Percentiles rank a stretch among this genome's conserved stretches.
These are phyloP conservation scores for Pyrenochaeta sp. DNA, from an alignment of 2,329 filamentous ascomycete genomes.

Conservation along the genomic window DNA sequence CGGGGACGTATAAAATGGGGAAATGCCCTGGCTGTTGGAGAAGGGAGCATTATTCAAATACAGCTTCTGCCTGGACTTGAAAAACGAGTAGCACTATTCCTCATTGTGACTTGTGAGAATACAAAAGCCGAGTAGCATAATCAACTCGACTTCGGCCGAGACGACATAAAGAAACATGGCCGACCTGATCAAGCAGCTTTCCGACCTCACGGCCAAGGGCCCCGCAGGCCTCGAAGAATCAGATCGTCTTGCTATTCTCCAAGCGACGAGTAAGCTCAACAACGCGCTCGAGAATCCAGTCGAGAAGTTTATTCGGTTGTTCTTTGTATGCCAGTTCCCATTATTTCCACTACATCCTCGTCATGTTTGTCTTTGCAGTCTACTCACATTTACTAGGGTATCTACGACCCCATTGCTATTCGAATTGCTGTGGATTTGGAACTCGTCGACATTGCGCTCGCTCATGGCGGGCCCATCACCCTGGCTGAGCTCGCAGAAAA, in stretches of 20 bases:
- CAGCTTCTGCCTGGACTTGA: too few species aligned
- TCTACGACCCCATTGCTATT: conserved; percentile 15
- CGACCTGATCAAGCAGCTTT: conserved; percentile 2
- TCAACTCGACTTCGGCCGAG: too few species aligned
- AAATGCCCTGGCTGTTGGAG: too few species aligned
- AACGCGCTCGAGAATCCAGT: conserved; percentile 12
- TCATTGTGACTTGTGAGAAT: too few species aligned
- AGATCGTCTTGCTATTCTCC: conserved; percentile 14
- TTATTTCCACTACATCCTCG: background rate
- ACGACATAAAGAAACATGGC: too few species aligned
- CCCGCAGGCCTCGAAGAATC: conserved; percentile 10
- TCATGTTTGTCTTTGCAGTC: background rate
- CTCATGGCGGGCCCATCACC: conserved; percentile 10
- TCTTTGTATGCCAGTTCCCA: conserved; percentile 5
- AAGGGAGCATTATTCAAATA: too few species aligned
- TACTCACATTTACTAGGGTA: background rate
- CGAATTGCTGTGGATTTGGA: conserved; percentile 20
- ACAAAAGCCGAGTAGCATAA: too few species aligned
- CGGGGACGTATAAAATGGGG: too few species aligned
- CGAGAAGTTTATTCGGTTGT: conserved; percentile 11
- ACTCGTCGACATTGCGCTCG: conserved; percentile 19
- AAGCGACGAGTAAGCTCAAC: conserved; percentile 10
- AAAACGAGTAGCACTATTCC: too few species aligned
- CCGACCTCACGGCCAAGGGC: conserved; percentile 4
- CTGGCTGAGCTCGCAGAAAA: conserved; percentile 13